Base-by-base conservation (phyloP, 2,329 filamentous ascomycete genomes). In the Cladosporium sp. region DNA sequence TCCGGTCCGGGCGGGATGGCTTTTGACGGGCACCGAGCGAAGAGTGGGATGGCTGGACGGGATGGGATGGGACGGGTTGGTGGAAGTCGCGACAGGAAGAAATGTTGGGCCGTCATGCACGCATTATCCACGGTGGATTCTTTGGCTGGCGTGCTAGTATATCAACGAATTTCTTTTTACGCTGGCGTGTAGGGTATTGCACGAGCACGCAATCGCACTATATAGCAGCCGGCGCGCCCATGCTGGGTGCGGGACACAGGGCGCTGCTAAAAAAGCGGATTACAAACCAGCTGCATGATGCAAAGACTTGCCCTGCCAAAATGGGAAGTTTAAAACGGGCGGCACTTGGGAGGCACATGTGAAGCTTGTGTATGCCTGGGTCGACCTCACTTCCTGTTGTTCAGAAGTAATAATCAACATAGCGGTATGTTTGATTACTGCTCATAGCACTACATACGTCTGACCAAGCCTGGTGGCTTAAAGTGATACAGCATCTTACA, bases 281-380 rank as follows among this genome's bases (percentile, higher is more conserved):
- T 51, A 51, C 49, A 32, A 51, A 51, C 49, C n/a, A n/a, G n/a
- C n/a, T n/a, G n/a, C 41, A 51, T 51, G 49, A 51, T 51, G 49
- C 48, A 43, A 43, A 50, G 27, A 43, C 38, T 15, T 27, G 33
- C n/a, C n/a, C 18, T 13, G 32, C 43, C 45, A 18, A 40, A 48
- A 48, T 27, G 15, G 45, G 43, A 35, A 39, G 8, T 3, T 30
- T n/a, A 22, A 27, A 32, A 40, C 45, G 27, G 38, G 19, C 32
- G 32, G n/a, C n/a, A n/a, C n/a, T n/a, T 15, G 15, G 32, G 32
- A 16, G 13, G n/a, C 19, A 40, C 19, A 16, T 11, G 7, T 11
- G 36, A 38, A 38, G 36, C 43, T 38, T 33, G 33, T 20, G 16
- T 25, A 11, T 13, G 32, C 13, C 12, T 4, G 32, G 7, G 32